Evolutionary conservation across 164 flowering plant genomes (phyloP).

Genomic region (Nymphaea colorata): DNA sequence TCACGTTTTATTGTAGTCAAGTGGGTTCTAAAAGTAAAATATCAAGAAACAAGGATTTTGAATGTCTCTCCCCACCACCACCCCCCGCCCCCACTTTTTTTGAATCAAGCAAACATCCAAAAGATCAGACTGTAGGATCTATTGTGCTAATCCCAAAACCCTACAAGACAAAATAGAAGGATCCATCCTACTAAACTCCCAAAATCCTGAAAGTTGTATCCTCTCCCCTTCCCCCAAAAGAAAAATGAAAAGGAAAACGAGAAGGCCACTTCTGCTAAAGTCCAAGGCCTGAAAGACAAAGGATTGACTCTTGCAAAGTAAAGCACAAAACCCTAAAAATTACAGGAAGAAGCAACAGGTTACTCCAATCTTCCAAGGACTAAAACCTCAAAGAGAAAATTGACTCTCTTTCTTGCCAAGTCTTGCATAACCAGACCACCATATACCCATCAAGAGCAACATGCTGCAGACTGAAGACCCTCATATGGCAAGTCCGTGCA

Average conservation of each 20-base stretch:
- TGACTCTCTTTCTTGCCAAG: too few species aligned
- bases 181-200: not conserved
- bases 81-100: not conserved
- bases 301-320: not conserved
- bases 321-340: not conserved
- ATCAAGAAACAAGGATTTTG: not conserved
- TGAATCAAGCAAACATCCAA: not conserved
- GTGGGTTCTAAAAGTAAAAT: not conserved
- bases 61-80: not conserved
- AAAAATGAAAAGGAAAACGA: not conserved
- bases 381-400: too few species aligned
- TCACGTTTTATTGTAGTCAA: too few species aligned
- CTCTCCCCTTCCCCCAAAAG: not conserved
- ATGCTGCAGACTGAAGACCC: not conserved
- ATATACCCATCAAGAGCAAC: too few species aligned
- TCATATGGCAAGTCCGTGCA: not conserved
- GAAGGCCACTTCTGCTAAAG: not conserved
- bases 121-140: not conserved
- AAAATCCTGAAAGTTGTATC: not conserved
- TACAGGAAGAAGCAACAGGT: not conserved
- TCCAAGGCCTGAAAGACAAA: not conserved
- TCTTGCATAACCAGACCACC: too few species aligned
- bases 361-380: too few species aligned
- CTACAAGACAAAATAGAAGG: not conserved
- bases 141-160: not conserved